phyloP scores from a whole-genome alignment of 1,284 basidiomycete genomes.

The Austropuccinia psidii region DNA sequence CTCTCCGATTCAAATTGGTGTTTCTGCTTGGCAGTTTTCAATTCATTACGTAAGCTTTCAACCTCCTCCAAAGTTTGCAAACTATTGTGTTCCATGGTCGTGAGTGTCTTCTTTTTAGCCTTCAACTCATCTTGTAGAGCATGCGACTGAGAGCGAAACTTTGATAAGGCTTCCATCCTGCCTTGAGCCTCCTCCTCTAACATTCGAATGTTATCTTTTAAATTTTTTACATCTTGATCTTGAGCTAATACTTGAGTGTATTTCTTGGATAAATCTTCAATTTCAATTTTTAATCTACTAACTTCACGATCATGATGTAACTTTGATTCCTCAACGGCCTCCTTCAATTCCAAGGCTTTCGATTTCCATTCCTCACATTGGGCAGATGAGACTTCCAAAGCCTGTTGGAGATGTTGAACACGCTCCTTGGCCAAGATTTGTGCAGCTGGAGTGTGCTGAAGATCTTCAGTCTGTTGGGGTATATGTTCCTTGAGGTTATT shows the following conservation, averaged over 20 bases:
- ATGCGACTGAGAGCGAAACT: not conserved
- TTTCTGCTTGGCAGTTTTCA: not conserved
- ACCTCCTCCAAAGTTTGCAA: not conserved
- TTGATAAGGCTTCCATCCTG: not conserved
- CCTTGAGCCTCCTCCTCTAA: not conserved
- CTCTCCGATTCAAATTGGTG: not conserved
- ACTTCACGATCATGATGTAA: not conserved
- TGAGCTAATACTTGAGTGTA: not conserved
- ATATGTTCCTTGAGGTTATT: no score
- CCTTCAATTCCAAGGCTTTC: not conserved
- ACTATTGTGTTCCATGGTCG: not conserved
- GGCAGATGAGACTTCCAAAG: no score
- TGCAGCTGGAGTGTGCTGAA: no score
- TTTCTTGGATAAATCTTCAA: not conserved
- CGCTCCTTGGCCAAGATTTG: no score
- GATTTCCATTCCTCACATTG: not conserved
- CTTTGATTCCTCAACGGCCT: not conserved
- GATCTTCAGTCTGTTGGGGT: no score
- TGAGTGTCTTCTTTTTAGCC: not conserved
- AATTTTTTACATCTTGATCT: not conserved
- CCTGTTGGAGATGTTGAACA: no score
- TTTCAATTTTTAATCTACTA: not conserved
- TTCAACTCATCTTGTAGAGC: conserved; percentile 6
- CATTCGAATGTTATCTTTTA: conserved; percentile 10
- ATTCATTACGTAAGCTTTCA: not conserved